Percentiles rank a stretch among this genome's conserved stretches.
phyloP scores from a whole-genome alignment of 345 rosid genomes.

The Syzygium aromaticum region DNA sequence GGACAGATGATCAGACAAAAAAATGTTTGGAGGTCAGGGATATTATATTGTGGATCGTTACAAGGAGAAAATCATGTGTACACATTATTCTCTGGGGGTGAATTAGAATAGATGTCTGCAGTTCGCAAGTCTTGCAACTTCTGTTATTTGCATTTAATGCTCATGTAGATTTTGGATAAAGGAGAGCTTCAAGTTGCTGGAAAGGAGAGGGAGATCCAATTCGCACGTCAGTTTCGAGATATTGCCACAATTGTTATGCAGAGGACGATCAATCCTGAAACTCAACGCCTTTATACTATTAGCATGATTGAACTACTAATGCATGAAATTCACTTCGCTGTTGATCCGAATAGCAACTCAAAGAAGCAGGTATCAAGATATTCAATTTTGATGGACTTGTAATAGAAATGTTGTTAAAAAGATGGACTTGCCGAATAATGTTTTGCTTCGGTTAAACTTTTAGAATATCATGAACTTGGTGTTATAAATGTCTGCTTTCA shows the following conservation, averaged over 20 bases:
- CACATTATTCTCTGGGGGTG: neutral
- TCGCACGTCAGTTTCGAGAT: constrained; percentile 89
- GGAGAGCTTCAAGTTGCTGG: constrained; percentile 99
- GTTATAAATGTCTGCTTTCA: neutral
- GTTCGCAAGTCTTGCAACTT: neutral
- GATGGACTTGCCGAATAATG: neutral
- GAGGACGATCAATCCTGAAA: constrained; percentile 91
- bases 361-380: constrained; percentile 68
- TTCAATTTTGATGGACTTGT: neutral
- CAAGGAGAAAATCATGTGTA: neutral
- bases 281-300: constrained; percentile 87
- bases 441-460: neutral
- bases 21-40: constrained; percentile 72
- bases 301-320: constrained; percentile 87
- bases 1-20: constrained; percentile 68
- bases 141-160: neutral
- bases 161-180: constrained; percentile 68
- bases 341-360: constrained; percentile 79
- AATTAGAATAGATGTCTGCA: neutral
- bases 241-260: constrained; percentile 94
- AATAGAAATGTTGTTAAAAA: neutral
- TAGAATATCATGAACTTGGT: neutral
- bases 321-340: constrained; percentile 94
- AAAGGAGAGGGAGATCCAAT: constrained; percentile 90
- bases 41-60: neutral